These are phyloP conservation scores for Dothistroma pini DNA, from an alignment of 2,329 filamentous ascomycete genomes.

Conservation along the genomic window DNA sequence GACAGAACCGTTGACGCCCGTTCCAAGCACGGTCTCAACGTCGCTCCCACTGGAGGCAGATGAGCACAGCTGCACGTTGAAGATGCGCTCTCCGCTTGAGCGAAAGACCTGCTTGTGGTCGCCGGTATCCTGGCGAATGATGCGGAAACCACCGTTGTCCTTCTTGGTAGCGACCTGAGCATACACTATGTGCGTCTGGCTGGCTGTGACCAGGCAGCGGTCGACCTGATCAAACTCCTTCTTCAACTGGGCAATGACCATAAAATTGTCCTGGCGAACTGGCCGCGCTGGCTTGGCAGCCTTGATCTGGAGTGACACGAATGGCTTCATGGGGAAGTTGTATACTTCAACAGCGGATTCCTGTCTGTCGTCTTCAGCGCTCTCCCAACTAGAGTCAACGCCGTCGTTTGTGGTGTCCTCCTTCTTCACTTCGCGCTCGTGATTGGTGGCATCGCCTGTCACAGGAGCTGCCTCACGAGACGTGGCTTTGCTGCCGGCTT, in stretches of 20 bases:
- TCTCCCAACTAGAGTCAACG: slow-evolving; percentile 69
- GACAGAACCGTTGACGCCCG: slow-evolving; percentile 91
- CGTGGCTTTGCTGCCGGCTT: slow-evolving; percentile 46
- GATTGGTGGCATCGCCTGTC: slow-evolving; percentile 21
- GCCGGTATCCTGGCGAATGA: slow-evolving; percentile 92
- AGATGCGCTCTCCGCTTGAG: slow-evolving; percentile 86
- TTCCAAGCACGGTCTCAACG: slow-evolving; percentile 82
- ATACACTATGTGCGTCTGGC: slow-evolving; percentile 88
- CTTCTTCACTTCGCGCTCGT: slow-evolving; percentile 56
- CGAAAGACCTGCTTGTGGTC: slow-evolving; percentile 89
- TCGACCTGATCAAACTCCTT: slow-evolving; percentile 98
- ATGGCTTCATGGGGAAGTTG: slow-evolving; percentile 96
- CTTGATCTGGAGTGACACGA: slow-evolving; percentile 79
- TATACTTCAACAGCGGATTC: slow-evolving; percentile 68
- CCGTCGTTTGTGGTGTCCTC: slow-evolving; percentile 61
- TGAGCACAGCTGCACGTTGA: slow-evolving; percentile 83
- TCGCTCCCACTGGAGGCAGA: slow-evolving; percentile 54
- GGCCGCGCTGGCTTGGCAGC: slow-evolving; percentile 54
- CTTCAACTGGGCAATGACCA: slow-evolving; percentile 91
- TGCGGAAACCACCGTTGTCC: slow-evolving; percentile 85
- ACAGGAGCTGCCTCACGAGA: slow-evolving; percentile 41
- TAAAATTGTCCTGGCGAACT: slow-evolving; percentile 75
- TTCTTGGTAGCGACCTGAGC: slow-evolving; percentile 61
- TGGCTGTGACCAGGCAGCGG: slow-evolving; percentile 84
- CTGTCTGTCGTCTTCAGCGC: slow-evolving; percentile 71